Conservation (phyloP, 2,329 filamentous ascomycete genomes). For the Calonectria honghensis region DNA sequence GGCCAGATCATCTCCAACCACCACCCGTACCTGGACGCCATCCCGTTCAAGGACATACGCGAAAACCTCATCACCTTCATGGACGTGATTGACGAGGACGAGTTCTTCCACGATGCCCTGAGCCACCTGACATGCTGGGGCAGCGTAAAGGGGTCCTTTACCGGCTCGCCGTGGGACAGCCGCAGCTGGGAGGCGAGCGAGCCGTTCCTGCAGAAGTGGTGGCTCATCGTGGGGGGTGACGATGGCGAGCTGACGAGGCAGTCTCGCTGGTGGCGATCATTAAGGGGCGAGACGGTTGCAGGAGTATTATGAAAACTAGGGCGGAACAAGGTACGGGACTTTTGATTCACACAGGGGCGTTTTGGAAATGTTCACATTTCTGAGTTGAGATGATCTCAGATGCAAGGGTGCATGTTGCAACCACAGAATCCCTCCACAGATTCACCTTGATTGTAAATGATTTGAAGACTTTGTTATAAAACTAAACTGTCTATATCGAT, state of each 20-base stretch:
- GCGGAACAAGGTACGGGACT: not conserved
- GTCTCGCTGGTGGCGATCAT: conserved; percentile 55
- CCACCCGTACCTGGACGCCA: conserved; percentile 55
- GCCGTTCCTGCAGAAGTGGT: conserved; percentile 56
- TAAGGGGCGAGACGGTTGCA: conserved; percentile 53
- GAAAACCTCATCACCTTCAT: conserved; percentile 53
- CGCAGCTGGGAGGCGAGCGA: conserved; percentile 57
- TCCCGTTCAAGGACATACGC: conserved; percentile 54
- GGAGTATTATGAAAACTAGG: conserved; percentile 39
- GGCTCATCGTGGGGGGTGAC: conserved; percentile 53
- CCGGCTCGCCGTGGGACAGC: conserved; percentile 55
- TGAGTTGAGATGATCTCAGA: not conserved
- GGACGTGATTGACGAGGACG: conserved; percentile 53
- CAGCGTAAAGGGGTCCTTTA: conserved; percentile 49
- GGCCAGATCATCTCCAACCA: conserved; percentile 51
- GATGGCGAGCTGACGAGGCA: conserved; percentile 56
- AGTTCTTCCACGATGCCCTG: conserved; percentile 56
- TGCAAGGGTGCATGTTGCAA: not conserved
- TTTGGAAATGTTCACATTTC: not conserved
- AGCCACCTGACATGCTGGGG: conserved; percentile 57
- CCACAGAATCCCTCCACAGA: not conserved
- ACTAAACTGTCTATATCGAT: conserved; percentile 47
- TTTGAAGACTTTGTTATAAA: conserved; percentile 41
- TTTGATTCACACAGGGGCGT: not conserved
- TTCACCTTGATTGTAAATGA: conserved; percentile 11